phyloP scores from a whole-genome alignment of 75 land plant species.

The Chamaecyparis obtusa region DNA sequence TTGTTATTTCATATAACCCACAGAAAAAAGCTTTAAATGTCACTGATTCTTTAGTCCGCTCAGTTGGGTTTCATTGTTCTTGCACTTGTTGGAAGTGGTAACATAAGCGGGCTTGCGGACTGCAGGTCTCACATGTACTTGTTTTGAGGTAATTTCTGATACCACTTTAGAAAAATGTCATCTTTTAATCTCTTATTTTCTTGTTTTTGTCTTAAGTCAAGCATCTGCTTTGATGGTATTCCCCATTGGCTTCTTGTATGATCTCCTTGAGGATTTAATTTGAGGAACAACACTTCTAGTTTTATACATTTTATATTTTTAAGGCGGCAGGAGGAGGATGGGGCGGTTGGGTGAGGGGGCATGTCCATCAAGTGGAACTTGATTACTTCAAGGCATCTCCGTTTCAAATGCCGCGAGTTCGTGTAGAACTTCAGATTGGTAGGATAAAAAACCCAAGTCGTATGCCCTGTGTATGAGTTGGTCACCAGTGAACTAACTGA shows the following conservation, averaged over 20 bases:
- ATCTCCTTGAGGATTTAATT: background rate
- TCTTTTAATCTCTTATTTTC: background rate
- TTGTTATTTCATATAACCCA: background rate
- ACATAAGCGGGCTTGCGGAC: background rate
- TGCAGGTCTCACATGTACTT: background rate
- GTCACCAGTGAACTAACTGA: background rate
- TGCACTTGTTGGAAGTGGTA: background rate
- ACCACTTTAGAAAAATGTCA: background rate
- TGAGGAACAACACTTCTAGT: background rate
- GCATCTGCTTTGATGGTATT: background rate
- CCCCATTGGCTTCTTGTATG: background rate
- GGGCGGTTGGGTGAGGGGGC: too few relatives aligned
- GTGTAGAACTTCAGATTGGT: background rate
- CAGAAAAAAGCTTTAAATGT: background rate
- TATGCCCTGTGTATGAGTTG: too few relatives aligned
- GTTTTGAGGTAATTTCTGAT: constrained; percentile 1
- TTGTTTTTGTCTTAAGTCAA: background rate
- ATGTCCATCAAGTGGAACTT: background rate
- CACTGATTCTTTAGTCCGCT: background rate
- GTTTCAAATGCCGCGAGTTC: background rate
- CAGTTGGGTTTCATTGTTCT: background rate
- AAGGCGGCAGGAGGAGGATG: too few relatives aligned
- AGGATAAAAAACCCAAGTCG: too few relatives aligned
- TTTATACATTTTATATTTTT: background rate
- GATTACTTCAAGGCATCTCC: background rate